These are phyloP conservation scores for Trametopsis cervina DNA, from an alignment of 768 basidiomycete genomes.

Conservation along the genomic window DNA sequence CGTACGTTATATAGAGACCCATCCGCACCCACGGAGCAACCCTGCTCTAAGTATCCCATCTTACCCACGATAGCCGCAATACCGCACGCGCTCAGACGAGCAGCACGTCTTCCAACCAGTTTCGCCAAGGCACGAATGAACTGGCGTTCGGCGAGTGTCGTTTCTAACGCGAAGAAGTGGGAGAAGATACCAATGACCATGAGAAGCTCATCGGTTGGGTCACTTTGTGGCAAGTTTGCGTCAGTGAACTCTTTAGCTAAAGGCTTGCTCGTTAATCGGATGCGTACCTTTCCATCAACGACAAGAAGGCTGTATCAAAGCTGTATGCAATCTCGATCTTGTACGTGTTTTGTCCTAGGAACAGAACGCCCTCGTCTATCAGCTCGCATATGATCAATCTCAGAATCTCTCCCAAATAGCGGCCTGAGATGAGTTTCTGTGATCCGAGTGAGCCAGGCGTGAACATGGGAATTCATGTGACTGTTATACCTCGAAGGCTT, in stretches of 20 bases:
- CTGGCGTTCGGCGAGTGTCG: slow-evolving; percentile 91
- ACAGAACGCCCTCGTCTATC: slow-evolving; percentile 93
- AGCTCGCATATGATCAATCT: slow-evolving; percentile 93
- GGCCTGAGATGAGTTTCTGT: slow-evolving; percentile 93
- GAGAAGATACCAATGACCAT: slow-evolving; percentile 97
- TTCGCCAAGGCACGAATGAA: slow-evolving; percentile 95
- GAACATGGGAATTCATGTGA: neutral
- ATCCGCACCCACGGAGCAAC: slow-evolving; percentile 86
- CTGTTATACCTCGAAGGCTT: slow-evolving; percentile 73
- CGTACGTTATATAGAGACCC: slow-evolving; percentile 92
- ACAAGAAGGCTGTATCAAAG: slow-evolving; percentile 95
- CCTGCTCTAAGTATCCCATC: slow-evolving; percentile 89
- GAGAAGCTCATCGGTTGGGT: slow-evolving; percentile 92
- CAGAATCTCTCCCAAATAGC: slow-evolving; percentile 94
- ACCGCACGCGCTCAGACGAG: slow-evolving; percentile 87
- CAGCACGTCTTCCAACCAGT: slow-evolving; percentile 84
- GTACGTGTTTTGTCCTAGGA: slow-evolving; percentile 98
- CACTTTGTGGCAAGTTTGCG: slow-evolving; percentile 38
- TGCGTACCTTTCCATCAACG: slow-evolving; percentile 86
- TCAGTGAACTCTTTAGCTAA: neutral
- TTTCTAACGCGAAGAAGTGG: slow-evolving; percentile 95
- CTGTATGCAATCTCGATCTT: slow-evolving; percentile 91
- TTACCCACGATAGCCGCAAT: slow-evolving; percentile 95
- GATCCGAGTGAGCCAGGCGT: slow-evolving; percentile 10
- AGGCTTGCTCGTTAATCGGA: too few relatives aligned